Percentiles rank a stretch among this genome's conserved stretches.
Evolutionary conservation across 2,329 filamentous ascomycete genomes (phyloP).

Genomic region (Sporothrix protearum): DNA sequence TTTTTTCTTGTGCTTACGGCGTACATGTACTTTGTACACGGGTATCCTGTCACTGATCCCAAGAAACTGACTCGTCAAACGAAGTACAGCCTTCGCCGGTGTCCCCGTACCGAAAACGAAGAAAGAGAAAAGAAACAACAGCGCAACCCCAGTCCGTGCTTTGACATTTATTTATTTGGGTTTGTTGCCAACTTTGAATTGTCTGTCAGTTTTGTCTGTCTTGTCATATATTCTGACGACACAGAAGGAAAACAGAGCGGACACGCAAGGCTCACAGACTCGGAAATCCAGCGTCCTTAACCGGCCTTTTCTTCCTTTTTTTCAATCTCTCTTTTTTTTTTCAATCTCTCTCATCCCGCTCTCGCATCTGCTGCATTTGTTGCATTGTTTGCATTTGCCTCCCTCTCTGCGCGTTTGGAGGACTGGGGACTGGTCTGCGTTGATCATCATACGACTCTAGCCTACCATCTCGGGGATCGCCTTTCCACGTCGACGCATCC

Average conservation of each 20-base stretch:
- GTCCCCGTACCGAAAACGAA: neutral
- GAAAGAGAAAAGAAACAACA: neutral
- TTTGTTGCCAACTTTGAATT: neutral
- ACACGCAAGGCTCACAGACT: neutral
- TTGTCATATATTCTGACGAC: neutral
- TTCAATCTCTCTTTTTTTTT: neutral
- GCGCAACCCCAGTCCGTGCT: neutral
- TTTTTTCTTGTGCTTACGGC: too few relatives aligned
- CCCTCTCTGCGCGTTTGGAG: neutral
- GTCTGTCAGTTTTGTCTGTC: neutral
- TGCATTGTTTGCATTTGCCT: neutral
- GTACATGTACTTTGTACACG: too few relatives aligned
- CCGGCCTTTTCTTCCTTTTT: neutral
- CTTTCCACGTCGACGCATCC: neutral
- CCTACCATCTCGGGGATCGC: neutral
- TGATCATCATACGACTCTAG: conserved; percentile 10
- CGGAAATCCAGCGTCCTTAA: neutral
- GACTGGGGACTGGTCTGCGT: neutral
- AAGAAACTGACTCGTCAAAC: conserved; percentile 11
- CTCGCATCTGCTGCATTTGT: neutral
- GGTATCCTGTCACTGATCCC: neutral
- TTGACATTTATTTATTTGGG: neutral
- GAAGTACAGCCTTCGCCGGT: neutral
- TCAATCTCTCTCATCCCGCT: neutral
- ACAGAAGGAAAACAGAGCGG: neutral